Percentiles rank a stretch among this genome's conserved stretches.
Conservation (phyloP, 345 rosid species). For the Stellera chamaejasme region DNA sequence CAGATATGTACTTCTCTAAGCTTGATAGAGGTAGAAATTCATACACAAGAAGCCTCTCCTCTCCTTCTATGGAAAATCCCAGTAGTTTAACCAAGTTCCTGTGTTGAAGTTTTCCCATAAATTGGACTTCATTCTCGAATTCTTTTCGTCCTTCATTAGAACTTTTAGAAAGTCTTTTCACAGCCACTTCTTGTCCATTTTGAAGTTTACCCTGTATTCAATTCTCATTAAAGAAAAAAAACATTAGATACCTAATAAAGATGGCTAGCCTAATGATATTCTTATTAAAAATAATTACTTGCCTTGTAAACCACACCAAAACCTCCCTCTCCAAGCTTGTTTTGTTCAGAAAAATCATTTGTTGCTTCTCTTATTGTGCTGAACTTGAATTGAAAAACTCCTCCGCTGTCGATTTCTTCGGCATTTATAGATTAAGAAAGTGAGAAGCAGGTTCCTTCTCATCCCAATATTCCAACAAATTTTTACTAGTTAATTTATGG, state of each 20-base stretch:
- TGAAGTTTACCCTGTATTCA: constrained; percentile 34
- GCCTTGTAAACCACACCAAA: constrained; percentile 42
- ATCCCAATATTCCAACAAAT: too few relatives aligned
- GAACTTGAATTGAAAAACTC: constrained; percentile 3
- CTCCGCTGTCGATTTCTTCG: neutral
- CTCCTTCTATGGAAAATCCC: constrained; percentile 35
- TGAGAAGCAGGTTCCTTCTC: too few relatives aligned
- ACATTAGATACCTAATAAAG: neutral
- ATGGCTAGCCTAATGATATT: too few relatives aligned
- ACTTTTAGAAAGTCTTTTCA: constrained; percentile 30
- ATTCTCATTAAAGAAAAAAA: neutral
- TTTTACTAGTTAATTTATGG: too few relatives aligned
- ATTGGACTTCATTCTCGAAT: constrained; percentile 41
- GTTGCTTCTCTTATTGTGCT: constrained; percentile 12
- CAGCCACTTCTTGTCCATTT: constrained; percentile 32
- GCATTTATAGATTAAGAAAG: too few relatives aligned
- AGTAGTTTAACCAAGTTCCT: constrained; percentile 47
- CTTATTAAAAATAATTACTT: neutral
- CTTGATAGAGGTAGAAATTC: constrained; percentile 43
- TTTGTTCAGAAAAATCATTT: constrained; percentile 21
- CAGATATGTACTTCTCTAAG: constrained; percentile 32
- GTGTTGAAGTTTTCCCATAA: constrained; percentile 54
- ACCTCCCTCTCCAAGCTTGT: constrained; percentile 39
- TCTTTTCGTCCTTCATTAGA: constrained; percentile 48
- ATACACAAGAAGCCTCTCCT: constrained; percentile 41